Percentiles rank a stretch among this genome's conserved stretches.
Conservation (phyloP, 768 basidiomycete species). For the Zangia roseola region DNA sequence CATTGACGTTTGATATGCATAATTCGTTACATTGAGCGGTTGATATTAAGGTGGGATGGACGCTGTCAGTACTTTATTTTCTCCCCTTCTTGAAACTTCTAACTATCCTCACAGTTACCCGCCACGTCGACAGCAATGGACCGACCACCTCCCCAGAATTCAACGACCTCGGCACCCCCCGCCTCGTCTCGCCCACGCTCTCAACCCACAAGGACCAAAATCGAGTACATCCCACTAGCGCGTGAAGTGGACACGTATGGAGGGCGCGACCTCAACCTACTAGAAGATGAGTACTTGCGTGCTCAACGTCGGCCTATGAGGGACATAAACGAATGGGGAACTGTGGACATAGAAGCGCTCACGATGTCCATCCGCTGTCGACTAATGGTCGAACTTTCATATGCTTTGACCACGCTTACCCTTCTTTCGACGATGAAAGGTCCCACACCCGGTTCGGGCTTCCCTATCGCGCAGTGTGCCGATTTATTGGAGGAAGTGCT, state of each 20-base stretch:
- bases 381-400: conserved; percentile 80
- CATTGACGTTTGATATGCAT: conserved; percentile 24
- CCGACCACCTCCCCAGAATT: conserved; percentile 14
- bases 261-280: conserved; percentile 70
- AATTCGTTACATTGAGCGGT: conserved; percentile 25
- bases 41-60: conserved; percentile 38
- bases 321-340: conserved; percentile 83
- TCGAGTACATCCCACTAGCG: conserved; percentile 83
- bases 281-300: conserved; percentile 61
- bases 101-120: conserved; percentile 14
- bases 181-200: conserved; percentile 39
- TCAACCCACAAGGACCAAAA: conserved; percentile 69
- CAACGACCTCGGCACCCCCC: conserved; percentile 30
- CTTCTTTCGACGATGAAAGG: conserved; percentile 78
- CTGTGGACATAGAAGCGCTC: conserved; percentile 87
- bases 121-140: conserved; percentile 21
- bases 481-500: conserved; percentile 86
- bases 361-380: conserved; percentile 91
- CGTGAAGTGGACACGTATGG: conserved; percentile 76
- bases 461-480: conserved; percentile 70
- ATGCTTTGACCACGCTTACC: conserved; percentile 84
- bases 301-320: conserved; percentile 57
- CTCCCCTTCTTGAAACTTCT: conserved; percentile 12
- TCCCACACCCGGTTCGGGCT: conserved; percentile 54
- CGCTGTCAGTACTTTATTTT: conserved; percentile 37